These are phyloP conservation scores for Trichophyton mentagrophytes DNA, from an alignment of 2,329 filamentous ascomycete species.

Conservation along the genomic window DNA sequence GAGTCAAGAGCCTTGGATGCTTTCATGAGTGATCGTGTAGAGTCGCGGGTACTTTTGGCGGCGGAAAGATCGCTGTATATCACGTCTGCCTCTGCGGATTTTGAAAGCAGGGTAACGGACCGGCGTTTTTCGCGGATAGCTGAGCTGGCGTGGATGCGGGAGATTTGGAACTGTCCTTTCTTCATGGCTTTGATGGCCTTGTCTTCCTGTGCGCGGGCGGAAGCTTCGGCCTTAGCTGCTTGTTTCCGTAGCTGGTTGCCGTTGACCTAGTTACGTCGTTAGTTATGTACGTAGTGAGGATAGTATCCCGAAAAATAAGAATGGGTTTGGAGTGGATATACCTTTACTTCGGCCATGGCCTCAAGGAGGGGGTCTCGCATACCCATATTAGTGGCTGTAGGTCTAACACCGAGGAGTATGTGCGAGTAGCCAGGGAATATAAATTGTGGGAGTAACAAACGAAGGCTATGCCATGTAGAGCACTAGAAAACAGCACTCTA, in stretches of 20 bases:
- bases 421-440: neutral
- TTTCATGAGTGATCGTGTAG: conserved; percentile 33
- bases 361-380: conserved; percentile 13
- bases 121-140: conserved; percentile 36
- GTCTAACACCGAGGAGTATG: neutral
- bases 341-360: conserved; percentile 14
- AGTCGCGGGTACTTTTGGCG: conserved; percentile 36
- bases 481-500: neutral
- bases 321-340: neutral
- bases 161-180: conserved; percentile 37
- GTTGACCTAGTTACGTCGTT: conserved; percentile 26
- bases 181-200: conserved; percentile 38
- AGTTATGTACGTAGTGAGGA: neutral
- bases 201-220: conserved; percentile 35
- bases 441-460: neutral
- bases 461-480: neutral
- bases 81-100: conserved; percentile 36
- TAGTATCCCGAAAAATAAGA: neutral
- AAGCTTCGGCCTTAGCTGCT: conserved; percentile 34
- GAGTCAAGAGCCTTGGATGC: conserved; percentile 35
- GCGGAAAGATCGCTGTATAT: conserved; percentile 39
- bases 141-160: conserved; percentile 36
- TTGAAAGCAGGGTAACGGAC: conserved; percentile 33
- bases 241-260: conserved; percentile 38
- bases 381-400: conserved; percentile 7